These are phyloP conservation scores for Pharnaceum exiguum DNA, from an alignment of 148 eudicot genomes.

Conservation along the genomic window DNA sequence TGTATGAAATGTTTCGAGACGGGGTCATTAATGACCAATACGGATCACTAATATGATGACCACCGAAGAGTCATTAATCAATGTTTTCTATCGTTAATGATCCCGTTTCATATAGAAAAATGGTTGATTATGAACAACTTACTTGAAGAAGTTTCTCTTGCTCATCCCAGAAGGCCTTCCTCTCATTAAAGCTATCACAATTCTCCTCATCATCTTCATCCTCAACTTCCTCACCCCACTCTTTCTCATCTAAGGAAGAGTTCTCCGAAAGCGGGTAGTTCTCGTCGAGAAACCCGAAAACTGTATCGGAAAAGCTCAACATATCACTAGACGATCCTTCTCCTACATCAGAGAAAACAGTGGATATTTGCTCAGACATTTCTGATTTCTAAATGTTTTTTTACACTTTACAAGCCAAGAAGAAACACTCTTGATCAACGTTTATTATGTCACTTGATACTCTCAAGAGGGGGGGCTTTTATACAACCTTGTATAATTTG, in stretches of 20 bases:
- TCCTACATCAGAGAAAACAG: not conserved
- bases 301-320: slow-evolving; percentile 11
- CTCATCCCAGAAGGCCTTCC: slow-evolving; percentile 27
- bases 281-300: slow-evolving; percentile 30
- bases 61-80: too few relatives aligned
- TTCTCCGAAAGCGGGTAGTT: slow-evolving; percentile 3
- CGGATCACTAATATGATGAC: too few relatives aligned
- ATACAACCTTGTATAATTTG: not conserved
- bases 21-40: too few relatives aligned
- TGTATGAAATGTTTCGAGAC: too few relatives aligned
- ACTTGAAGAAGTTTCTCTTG: slow-evolving; percentile 25
- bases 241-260: not conserved
- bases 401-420: too few relatives aligned
- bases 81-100: too few relatives aligned
- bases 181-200: slow-evolving; percentile 7
- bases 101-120: too few relatives aligned
- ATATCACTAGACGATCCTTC: not conserved
- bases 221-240: not conserved
- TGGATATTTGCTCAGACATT: not conserved
- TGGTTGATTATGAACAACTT: not conserved
- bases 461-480: not conserved
- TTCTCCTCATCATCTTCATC: slow-evolving; percentile 13
- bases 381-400: too few relatives aligned
- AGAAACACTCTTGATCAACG: not conserved
- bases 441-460: not conserved